These are phyloP conservation scores for Metschnikowia shivogae DNA, from an alignment of 805 yeast species.

Conservation along the genomic window DNA sequence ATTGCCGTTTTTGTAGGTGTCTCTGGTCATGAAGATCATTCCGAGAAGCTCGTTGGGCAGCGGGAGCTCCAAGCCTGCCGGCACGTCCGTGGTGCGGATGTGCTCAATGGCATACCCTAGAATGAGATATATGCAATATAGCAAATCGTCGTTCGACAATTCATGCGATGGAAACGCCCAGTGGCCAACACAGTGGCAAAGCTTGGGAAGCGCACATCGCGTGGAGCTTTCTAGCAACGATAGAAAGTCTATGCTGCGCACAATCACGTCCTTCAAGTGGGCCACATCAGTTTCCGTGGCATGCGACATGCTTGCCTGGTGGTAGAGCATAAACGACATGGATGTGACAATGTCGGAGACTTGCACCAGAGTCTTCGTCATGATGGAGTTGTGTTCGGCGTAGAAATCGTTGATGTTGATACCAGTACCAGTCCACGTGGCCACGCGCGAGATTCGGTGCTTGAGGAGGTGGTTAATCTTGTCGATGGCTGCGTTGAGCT, in stretches of 20 bases:
- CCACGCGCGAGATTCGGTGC: conserved; percentile 35
- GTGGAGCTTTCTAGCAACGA: conserved; percentile 24
- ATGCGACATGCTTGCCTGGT: conserved; percentile 24
- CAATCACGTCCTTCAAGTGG: conserved; percentile 23
- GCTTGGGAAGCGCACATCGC: conserved; percentile 22
- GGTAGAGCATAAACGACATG: conserved; percentile 30
- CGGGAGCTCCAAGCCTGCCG: conserved; percentile 14
- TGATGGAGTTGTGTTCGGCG: neutral
- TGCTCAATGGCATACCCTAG: conserved; percentile 42
- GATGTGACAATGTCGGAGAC: conserved; percentile 29
- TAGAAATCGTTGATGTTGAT: conserved; percentile 20
- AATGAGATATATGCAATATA: conserved; percentile 55
- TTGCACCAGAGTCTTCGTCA: conserved; percentile 8
- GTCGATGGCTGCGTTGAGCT: conserved; percentile 20
- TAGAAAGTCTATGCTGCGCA: conserved; percentile 29
- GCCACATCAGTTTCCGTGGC: conserved; percentile 21
- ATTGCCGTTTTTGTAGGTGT: conserved; percentile 77
- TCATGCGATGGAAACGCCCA: conserved; percentile 75
- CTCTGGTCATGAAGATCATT: conserved; percentile 64
- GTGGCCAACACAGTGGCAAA: conserved; percentile 44
- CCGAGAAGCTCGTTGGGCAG: conserved; percentile 46
- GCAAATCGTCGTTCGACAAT: conserved; percentile 59
- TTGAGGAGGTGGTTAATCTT: conserved; percentile 24
- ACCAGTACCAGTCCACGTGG: conserved; percentile 41
- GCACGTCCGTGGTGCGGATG: conserved; percentile 10